phyloP scores from a whole-genome alignment of 129 eudicot species.

The Chrysanthemum makinoi region DNA sequence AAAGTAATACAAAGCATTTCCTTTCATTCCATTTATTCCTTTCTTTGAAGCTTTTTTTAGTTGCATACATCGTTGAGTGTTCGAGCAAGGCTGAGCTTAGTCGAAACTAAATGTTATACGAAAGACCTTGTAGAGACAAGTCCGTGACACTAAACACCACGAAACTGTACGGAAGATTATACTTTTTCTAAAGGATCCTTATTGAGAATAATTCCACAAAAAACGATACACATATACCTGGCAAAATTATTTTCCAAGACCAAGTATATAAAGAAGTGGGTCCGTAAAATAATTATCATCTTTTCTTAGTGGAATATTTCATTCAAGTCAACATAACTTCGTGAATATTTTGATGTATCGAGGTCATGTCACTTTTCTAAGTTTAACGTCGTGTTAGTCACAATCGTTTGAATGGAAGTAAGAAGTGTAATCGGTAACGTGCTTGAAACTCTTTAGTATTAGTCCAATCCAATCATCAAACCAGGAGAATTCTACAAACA shows the following conservation, averaged over 20 bases:
- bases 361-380: constrained; percentile 19
- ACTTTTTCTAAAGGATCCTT: constrained; percentile 8
- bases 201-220: background rate
- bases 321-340: constrained; percentile 32
- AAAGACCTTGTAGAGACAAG: too few species aligned
- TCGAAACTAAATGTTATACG: too few species aligned
- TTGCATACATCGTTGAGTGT: too few species aligned
- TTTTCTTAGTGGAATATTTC: constrained; percentile 28
- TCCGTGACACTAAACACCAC: too few species aligned
- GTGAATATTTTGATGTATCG: constrained; percentile 18
- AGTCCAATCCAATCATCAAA: constrained; percentile 3
- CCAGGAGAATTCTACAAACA: background rate
- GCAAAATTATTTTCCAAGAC: constrained; percentile 3
- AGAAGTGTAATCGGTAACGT: too few species aligned
- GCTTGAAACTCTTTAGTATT: too few species aligned
- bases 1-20: too few species aligned
- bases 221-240: constrained; percentile 4
- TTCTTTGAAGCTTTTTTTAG: too few species aligned
- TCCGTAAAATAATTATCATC: constrained; percentile 14
- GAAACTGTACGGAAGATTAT: background rate
- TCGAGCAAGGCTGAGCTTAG: too few species aligned
- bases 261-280: constrained; percentile 8
- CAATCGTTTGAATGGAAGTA: constrained; percentile 9
- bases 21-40: too few species aligned
- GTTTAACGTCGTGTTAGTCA: constrained; percentile 10